Evolutionary conservation across 495 filamentous ascomycete genomes (phyloP).

Genomic region (Penicillium cinerascens): DNA sequence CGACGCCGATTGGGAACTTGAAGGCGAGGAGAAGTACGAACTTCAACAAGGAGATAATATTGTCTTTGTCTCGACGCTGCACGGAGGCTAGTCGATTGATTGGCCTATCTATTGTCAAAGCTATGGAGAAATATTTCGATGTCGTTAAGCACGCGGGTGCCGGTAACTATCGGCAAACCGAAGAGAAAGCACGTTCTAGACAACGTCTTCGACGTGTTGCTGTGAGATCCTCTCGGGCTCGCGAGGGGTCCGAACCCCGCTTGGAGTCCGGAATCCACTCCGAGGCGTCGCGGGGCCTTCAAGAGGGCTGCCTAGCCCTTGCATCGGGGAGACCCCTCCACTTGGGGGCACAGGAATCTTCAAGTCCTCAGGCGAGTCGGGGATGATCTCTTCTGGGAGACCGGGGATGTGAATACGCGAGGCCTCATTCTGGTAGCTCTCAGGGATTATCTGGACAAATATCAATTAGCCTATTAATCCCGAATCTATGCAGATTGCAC

Average conservation of each 20-base stretch:
- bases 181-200: slow-evolving; percentile 19
- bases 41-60: slow-evolving; percentile 80
- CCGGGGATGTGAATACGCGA: slow-evolving; percentile 77
- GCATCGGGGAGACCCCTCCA: slow-evolving; percentile 49
- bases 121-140: background rate
- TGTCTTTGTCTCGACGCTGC: slow-evolving; percentile 95
- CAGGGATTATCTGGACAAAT: slow-evolving; percentile 74
- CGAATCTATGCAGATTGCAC: slow-evolving; percentile 7
- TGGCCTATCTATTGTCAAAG: background rate
- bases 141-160: background rate
- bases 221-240: slow-evolving; percentile 48
- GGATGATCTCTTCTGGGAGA: slow-evolving; percentile 58
- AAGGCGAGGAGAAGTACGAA: slow-evolving; percentile 87
- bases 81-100: slow-evolving; percentile 67
- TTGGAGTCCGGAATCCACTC: slow-evolving; percentile 33
- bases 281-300: slow-evolving; percentile 43
- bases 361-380: slow-evolving; percentile 78
- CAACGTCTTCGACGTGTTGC: slow-evolving; percentile 49
- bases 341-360: slow-evolving; percentile 71
- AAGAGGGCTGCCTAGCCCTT: slow-evolving; percentile 45
- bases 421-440: slow-evolving; percentile 93
- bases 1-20: slow-evolving; percentile 96
- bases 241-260: slow-evolving; percentile 40
- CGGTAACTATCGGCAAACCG: background rate
- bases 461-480: slow-evolving; percentile 18